Conservation (phyloP, 495 filamentous ascomycete genomes). For the Antarctomyces pellizariae region DNA sequence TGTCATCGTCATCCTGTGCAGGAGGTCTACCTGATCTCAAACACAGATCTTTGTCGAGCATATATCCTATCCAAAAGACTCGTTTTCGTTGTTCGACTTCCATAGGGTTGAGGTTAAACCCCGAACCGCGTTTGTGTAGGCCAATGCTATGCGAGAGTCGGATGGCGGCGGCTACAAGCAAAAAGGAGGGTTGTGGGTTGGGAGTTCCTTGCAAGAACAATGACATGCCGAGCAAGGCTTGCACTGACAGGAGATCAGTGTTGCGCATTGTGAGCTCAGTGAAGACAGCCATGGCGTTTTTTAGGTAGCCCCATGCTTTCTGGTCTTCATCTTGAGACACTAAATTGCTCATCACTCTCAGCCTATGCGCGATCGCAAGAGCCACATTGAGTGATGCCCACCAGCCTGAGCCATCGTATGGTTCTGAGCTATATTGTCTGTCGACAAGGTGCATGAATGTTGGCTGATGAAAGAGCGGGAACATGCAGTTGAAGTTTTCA, state of each 20-base stretch:
- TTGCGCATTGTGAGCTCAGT: constrained; percentile 88
- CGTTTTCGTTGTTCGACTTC: constrained; percentile 90
- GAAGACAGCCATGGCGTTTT: constrained; percentile 85
- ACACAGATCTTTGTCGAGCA: constrained; percentile 89
- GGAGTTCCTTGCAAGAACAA: constrained; percentile 92
- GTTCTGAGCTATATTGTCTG: constrained; percentile 71
- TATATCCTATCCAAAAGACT: constrained; percentile 96
- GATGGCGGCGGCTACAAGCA: constrained; percentile 83
- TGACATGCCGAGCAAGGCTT: constrained; percentile 86
- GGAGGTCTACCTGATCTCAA: constrained; percentile 80
- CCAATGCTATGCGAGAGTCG: constrained; percentile 85
- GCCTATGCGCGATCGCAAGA: constrained; percentile 70
- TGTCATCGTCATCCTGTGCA: constrained; percentile 91
- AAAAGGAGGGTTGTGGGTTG: constrained; percentile 86
- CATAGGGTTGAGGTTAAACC: constrained; percentile 70
- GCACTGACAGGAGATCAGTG: constrained; percentile 88
- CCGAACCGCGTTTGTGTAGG: constrained; percentile 75
- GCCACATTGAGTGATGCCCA: constrained; percentile 94
- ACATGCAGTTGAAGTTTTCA: constrained; percentile 96
- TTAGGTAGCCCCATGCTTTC: constrained; percentile 84
- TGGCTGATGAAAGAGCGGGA: constrained; percentile 89
- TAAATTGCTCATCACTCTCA: constrained; percentile 88
- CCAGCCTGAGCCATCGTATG: constrained; percentile 93
- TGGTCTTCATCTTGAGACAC: constrained; percentile 75
- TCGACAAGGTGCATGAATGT: constrained; percentile 96